Base-by-base conservation (phyloP, 345 rosid genomes). In the Turnera subulata region DNA sequence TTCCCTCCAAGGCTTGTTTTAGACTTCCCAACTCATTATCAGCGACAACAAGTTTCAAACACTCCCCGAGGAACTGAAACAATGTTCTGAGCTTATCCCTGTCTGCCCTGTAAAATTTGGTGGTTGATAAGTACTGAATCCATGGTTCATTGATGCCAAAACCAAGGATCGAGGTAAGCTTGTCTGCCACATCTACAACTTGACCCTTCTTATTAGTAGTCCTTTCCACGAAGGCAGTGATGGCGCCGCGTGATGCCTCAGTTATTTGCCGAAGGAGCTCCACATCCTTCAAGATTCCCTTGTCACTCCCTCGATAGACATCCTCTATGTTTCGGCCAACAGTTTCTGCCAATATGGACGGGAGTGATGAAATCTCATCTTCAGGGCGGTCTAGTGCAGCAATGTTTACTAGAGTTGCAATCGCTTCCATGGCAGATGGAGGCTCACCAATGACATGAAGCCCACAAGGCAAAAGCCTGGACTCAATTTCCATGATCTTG, bases 401-500 rank as follows among this genome's bases (percentile, higher is more conserved):
- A 61, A 93, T 93, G 66, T 93, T 93, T 5, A 93, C 99, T 39
- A 93, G 60, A 19, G 99, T 93, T 15, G 99, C 99, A 60, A 93
- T 82, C 20, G 97, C 99, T 80, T 93, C 99, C 85, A 89, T 59
- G 14, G 99, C 96, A 0, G 99, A 83, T 26, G 99, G 99, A 53
- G 99, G 99, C 81, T 93, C 99, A 50, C 99, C 97, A 35, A 93
- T 87, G 59, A 93, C 77, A 18, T 93, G 99, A 59, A 93, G 99
- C 43, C 99, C 99, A 37, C 99, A 93, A 0, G 99, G 97, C 57
- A 93, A 62, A 45, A 93, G 96, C 49, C 99, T 81, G 47, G 99
- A 89, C 70, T 93, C 97, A 2, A 93, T 89, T 76, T 93, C 99
- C 99, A 93, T 93, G 61, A 93, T 93, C 86, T 93, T 93, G 68